Conservation (phyloP, 2,329 filamentous ascomycete species). For the Fusarium drepaniforme region DNA sequence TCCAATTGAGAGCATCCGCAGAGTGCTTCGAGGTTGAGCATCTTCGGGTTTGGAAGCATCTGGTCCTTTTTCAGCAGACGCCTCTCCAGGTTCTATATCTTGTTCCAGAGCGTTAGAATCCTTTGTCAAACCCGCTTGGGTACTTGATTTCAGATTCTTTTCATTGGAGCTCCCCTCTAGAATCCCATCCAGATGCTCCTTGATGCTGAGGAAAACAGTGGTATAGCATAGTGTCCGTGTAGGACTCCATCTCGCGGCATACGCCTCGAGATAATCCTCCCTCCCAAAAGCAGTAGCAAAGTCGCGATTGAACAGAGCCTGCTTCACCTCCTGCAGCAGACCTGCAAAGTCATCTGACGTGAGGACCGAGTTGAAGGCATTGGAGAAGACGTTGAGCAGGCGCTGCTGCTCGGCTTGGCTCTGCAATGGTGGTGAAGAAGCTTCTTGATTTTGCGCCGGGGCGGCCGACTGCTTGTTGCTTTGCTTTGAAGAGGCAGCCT, state of each 20-base stretch:
- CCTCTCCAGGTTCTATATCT: background rate
- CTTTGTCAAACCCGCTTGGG: background rate
- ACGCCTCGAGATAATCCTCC: slow-evolving; percentile 79
- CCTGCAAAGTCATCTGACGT: slow-evolving; percentile 60
- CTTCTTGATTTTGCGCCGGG: slow-evolving; percentile 17
- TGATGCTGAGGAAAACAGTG: slow-evolving; percentile 60
- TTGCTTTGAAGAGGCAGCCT: slow-evolving; percentile 27
- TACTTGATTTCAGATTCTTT: slow-evolving; percentile 6
- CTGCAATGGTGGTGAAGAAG: slow-evolving; percentile 24
- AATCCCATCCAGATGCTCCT: slow-evolving; percentile 48
- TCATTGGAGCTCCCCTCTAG: background rate
- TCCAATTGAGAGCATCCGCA: slow-evolving; percentile 63
- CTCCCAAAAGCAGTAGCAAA: slow-evolving; percentile 84
- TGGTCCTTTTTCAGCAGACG: slow-evolving; percentile 3
- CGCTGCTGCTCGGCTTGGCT: slow-evolving; percentile 67
- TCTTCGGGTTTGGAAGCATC: slow-evolving; percentile 14
- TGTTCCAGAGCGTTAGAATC: background rate
- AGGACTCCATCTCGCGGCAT: slow-evolving; percentile 92
- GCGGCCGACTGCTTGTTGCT: slow-evolving; percentile 32
- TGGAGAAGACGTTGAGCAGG: slow-evolving; percentile 79
- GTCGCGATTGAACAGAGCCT: slow-evolving; percentile 86
- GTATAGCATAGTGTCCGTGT: slow-evolving; percentile 86
- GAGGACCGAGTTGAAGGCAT: slow-evolving; percentile 69
- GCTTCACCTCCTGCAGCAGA: slow-evolving; percentile 84
- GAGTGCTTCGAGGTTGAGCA: slow-evolving; percentile 4